Conservation (phyloP, 495 filamentous ascomycete species). For the Xylaria bambusicola region DNA sequence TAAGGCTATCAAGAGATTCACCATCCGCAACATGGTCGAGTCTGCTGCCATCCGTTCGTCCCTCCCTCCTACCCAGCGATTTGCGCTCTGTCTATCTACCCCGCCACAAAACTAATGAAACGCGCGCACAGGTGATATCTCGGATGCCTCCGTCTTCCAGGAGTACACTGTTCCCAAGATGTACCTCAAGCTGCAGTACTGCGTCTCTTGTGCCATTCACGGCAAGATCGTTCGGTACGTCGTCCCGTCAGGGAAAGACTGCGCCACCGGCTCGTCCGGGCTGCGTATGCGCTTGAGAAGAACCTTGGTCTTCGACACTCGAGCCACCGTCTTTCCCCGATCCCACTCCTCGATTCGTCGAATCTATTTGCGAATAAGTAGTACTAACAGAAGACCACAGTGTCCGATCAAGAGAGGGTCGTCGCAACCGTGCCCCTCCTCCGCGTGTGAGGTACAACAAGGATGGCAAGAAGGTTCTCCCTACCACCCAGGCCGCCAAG, state of each 20-base stretch:
- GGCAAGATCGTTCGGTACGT: slow-evolving; percentile 99
- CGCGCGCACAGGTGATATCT: slow-evolving; percentile 85
- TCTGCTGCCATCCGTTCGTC: slow-evolving; percentile 98
- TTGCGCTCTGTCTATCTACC: background rate
- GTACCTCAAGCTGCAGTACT: slow-evolving; percentile 99
- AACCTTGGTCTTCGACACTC: slow-evolving; percentile 62
- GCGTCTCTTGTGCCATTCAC: slow-evolving; percentile 99
- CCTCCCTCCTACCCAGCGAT: background rate
- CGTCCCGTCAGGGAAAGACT: slow-evolving; percentile 40
- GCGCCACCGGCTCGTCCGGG: slow-evolving; percentile 26
- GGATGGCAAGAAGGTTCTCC: slow-evolving; percentile 99
- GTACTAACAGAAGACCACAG: slow-evolving; percentile 56
- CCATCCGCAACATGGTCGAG: slow-evolving; percentile 99
- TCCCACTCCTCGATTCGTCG: slow-evolving; percentile 11
- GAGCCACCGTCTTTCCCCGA: slow-evolving; percentile 25
- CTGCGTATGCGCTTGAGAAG: slow-evolving; percentile 57
- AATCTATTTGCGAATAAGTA: background rate
- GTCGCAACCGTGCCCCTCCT: slow-evolving; percentile 97
- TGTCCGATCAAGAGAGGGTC: slow-evolving; percentile 95
- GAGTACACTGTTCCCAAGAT: slow-evolving; percentile 99
- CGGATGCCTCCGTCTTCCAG: slow-evolving; percentile 96
- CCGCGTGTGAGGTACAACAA: slow-evolving; percentile 99
- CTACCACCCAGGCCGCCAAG: slow-evolving; percentile 65
- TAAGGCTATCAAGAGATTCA: slow-evolving; percentile 99
- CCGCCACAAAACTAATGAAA: slow-evolving; percentile 13